Conservation (phyloP, 345 rosid species). For the Acer campestre region DNA sequence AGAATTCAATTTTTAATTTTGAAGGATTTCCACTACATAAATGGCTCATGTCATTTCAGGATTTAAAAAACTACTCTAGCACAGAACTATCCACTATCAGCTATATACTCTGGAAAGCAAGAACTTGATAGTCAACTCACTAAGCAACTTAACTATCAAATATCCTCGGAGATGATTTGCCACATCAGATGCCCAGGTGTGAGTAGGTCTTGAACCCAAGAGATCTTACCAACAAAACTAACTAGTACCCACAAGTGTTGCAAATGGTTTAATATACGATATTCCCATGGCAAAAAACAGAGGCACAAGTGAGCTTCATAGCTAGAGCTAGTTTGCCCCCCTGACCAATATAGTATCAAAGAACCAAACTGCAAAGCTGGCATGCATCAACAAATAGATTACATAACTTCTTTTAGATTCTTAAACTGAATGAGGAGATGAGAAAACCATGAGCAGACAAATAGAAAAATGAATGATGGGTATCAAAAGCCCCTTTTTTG, state of each 20-base stretch:
- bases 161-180: background rate
- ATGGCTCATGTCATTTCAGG: background rate
- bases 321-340: background rate
- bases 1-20: background rate
- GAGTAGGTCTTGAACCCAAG: background rate
- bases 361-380: background rate
- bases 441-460: background rate
- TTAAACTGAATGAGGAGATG: background rate
- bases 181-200: background rate
- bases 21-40: background rate
- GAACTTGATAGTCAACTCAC: background rate
- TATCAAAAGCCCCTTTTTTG: background rate
- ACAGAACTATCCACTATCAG: background rate
- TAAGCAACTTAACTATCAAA: background rate
- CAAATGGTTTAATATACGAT: background rate
- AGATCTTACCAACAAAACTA: background rate
- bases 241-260: background rate
- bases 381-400: background rate
- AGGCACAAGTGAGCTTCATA: background rate
- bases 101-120: background rate
- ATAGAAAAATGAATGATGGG: background rate
- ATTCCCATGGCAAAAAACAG: background rate
- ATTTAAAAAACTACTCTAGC: background rate
- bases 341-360: background rate
- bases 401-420: background rate